Conservation (phyloP, 768 basidiomycete species). For the Amanita rimosa region DNA sequence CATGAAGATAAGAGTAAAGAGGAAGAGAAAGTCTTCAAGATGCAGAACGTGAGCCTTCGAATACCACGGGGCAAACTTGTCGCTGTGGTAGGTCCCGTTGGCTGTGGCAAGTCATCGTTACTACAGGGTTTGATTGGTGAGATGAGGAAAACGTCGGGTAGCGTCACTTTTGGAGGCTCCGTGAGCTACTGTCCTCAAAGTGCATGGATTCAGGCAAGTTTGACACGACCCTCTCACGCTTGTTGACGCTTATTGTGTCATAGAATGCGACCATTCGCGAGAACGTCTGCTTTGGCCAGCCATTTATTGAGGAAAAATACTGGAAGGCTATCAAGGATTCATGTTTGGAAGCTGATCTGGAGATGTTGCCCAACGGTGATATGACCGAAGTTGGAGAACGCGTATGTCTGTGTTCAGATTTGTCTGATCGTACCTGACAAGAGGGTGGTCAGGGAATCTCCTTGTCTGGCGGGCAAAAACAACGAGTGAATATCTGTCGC, state of each 20-base stretch:
- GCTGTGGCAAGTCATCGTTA: slow-evolving; percentile 58
- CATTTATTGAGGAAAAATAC: slow-evolving; percentile 72
- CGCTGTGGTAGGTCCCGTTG: slow-evolving; percentile 80
- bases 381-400: slow-evolving; percentile 79
- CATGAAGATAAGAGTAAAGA: slow-evolving; percentile 14
- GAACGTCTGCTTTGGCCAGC: slow-evolving; percentile 80
- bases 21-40: slow-evolving; percentile 43
- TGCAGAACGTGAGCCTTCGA: slow-evolving; percentile 50
- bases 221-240: neutral
- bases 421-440: slow-evolving; percentile 3
- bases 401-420: slow-evolving; percentile 11
- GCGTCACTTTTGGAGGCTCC: slow-evolving; percentile 60
- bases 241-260: slow-evolving; percentile 1
- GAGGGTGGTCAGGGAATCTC: slow-evolving; percentile 53
- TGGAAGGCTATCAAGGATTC: slow-evolving; percentile 73
- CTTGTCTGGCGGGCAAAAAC: slow-evolving; percentile 71
- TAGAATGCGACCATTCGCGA: slow-evolving; percentile 80
- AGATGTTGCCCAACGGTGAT: slow-evolving; percentile 68
- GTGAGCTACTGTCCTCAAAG: slow-evolving; percentile 80
- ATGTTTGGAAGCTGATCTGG: slow-evolving; percentile 71
- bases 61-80: slow-evolving; percentile 72
- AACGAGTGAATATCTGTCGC: slow-evolving; percentile 78
- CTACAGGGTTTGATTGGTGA: slow-evolving; percentile 73
- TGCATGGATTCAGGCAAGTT: slow-evolving; percentile 75
- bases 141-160: slow-evolving; percentile 64